Base-by-base conservation (phyloP, 192 early-diverging fungal genomes). In the Dimargaris xerosporica region DNA sequence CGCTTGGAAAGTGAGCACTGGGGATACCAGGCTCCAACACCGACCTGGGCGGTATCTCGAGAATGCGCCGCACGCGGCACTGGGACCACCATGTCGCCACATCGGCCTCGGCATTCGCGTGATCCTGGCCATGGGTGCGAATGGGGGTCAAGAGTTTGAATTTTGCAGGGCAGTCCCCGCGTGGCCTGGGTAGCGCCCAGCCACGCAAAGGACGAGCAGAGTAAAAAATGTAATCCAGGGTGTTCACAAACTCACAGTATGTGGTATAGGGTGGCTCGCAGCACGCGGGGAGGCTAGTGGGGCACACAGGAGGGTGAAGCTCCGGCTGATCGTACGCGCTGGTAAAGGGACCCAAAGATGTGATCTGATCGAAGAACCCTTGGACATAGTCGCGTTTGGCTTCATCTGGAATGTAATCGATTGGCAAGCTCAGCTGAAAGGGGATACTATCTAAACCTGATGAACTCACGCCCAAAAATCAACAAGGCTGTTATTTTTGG, bases 231-330 rank as follows among this genome's bases (percentile, higher is more conserved):
- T 60, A 60, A 7, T 60, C 58, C 41, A 60, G n/a, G 7, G 58
- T 60, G n/a, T 39, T 39, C 11, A 44, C 41, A 43, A 60, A 60
- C n/a, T 60, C 58, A 26, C 58, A 60, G 26, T 60, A 60, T 34
- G 58, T 60, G 34, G 58, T 60, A 23, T 31, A 60, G 19, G 34
- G 58, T 10, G 58, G 58, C n/a, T 60, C 58, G 7, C 26, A 11
- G 30, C 17, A 17, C 31, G 29, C 17, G 6, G 13, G 10, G 7
- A n/a, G 28, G 26, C 31, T 19, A 56, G 17, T 29, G 17, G 6
- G 28, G 19, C n/a, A 29, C 13, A 28, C n/a, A 11, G 54, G 7
- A 39, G 34, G 34, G 34, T 39, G 34, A 39, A 39, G 34, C 34
- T 13, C 30, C 11, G 54, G 21, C 21, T 28, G 9, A n/a, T 52